Evolutionary conservation across 306 rosid genomes (phyloP).

Genomic region (Arachis stenosperma): DNA sequence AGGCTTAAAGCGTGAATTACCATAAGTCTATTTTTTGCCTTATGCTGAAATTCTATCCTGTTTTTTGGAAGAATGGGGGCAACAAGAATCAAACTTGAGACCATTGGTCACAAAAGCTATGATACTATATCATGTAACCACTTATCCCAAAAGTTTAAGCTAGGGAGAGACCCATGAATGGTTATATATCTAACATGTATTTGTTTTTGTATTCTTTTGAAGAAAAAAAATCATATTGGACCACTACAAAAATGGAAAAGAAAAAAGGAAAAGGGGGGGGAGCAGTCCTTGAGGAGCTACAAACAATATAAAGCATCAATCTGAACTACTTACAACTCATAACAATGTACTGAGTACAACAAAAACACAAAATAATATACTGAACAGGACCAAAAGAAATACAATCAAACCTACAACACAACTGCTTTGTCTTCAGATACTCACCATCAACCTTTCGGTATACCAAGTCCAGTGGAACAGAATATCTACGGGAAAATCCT

Average conservation of each 20-base stretch:
- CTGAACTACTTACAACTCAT: background rate
- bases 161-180: too few species aligned
- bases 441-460: slow-evolving; percentile 83
- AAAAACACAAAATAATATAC: slow-evolving; percentile 17
- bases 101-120: too few species aligned
- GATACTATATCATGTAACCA: too few species aligned
- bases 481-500: slow-evolving; percentile 85
- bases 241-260: background rate
- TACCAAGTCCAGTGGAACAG: slow-evolving; percentile 65
- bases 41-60: too few species aligned
- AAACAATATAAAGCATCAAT: background rate
- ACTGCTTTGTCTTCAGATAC: slow-evolving; percentile 38
- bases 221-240: background rate
- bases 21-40: too few species aligned
- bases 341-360: slow-evolving; percentile 4
- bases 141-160: too few species aligned
- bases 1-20: too few species aligned
- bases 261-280: background rate
- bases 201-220: too few species aligned
- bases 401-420: slow-evolving; percentile 15
- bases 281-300: slow-evolving; percentile 6
- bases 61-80: too few species aligned
- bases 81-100: too few species aligned
- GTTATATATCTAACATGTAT: too few species aligned
- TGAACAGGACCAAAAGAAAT: too few species aligned